Percentiles rank a stretch among this genome's conserved stretches.
Conservation (phyloP, 2,329 filamentous ascomycete genomes). For the Curvularia verruculosa region DNA sequence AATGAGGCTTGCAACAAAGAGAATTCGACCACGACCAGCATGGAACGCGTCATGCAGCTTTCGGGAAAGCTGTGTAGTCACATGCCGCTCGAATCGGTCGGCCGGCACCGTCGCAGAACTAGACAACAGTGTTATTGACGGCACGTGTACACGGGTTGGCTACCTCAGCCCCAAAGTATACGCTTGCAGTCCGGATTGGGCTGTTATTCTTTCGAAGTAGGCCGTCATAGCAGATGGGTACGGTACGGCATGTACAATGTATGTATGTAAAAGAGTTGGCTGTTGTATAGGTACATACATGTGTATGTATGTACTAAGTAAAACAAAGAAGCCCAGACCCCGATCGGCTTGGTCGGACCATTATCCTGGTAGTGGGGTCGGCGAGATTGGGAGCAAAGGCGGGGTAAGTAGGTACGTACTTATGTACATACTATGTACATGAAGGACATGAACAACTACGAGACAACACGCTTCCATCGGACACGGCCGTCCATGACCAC, state of each 20-base stretch:
- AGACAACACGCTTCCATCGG: constrained; percentile 3
- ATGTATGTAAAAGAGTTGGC: too few relatives aligned
- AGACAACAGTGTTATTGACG: not conserved
- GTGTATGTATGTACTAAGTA: too few relatives aligned
- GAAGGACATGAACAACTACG: not conserved
- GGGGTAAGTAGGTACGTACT: constrained; percentile 16
- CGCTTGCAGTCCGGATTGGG: not conserved
- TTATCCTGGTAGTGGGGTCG: constrained; percentile 6
- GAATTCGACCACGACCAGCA: not conserved
- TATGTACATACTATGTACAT: too few relatives aligned
- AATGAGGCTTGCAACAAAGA: not conserved
- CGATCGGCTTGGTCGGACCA: not conserved
- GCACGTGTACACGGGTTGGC: not conserved
- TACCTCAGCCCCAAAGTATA: not conserved
- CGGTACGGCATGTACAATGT: too few relatives aligned
- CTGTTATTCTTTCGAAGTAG: too few relatives aligned
- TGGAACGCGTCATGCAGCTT: not conserved
- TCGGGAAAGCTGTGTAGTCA: not conserved
- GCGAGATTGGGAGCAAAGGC: constrained; percentile 8
- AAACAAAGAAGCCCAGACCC: not conserved
- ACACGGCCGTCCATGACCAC: not conserved
- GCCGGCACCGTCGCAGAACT: not conserved
- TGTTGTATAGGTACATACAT: too few relatives aligned
- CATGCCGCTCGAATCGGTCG: not conserved
- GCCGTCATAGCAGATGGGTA: too few relatives aligned